Evolutionary conservation across 2,329 filamentous ascomycete species (phyloP).

Genomic region (Talaromyces sp.): DNA sequence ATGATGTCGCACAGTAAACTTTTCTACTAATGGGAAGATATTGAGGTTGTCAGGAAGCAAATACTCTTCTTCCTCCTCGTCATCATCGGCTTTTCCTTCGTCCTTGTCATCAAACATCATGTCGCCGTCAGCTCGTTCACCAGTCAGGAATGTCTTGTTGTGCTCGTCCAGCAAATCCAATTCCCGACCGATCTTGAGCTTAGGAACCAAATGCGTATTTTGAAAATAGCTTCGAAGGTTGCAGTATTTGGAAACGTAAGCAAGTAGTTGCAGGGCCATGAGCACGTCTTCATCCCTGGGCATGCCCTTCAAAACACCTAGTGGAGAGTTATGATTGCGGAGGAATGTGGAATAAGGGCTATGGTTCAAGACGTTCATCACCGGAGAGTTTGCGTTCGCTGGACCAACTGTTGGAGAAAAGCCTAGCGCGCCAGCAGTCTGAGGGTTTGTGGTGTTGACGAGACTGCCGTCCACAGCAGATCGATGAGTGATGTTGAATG

Average conservation of each 20-base stretch:
- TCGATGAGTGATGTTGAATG: constrained; percentile 91
- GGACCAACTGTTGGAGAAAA: constrained; percentile 65
- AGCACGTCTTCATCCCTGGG: constrained; percentile 95
- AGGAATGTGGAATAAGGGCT: constrained; percentile 76
- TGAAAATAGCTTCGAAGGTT: constrained; percentile 95
- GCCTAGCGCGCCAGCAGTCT: constrained; percentile 65
- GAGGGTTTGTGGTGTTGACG: constrained; percentile 65
- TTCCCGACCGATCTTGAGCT: constrained; percentile 83
- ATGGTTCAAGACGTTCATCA: constrained; percentile 52
- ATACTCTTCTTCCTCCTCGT: constrained; percentile 80
- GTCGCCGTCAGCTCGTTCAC: constrained; percentile 24
- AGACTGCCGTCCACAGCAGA: constrained; percentile 81
- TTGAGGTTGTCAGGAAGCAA: constrained; percentile 92
- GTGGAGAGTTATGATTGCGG: constrained; percentile 68
- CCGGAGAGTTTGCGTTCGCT: constrained; percentile 68
- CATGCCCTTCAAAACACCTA: constrained; percentile 81
- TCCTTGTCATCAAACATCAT: neutral
- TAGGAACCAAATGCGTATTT: constrained; percentile 86
- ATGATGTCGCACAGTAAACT: constrained; percentile 94
- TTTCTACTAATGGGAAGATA: constrained; percentile 96
- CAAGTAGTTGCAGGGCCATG: constrained; percentile 94
- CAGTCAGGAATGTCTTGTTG: constrained; percentile 32
- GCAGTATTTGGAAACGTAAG: constrained; percentile 98
- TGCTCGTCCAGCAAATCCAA: constrained; percentile 73
- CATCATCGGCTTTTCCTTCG: constrained; percentile 37